Base-by-base conservation (phyloP, 805 yeast genomes). In the Metschnikowia sp. region DNA sequence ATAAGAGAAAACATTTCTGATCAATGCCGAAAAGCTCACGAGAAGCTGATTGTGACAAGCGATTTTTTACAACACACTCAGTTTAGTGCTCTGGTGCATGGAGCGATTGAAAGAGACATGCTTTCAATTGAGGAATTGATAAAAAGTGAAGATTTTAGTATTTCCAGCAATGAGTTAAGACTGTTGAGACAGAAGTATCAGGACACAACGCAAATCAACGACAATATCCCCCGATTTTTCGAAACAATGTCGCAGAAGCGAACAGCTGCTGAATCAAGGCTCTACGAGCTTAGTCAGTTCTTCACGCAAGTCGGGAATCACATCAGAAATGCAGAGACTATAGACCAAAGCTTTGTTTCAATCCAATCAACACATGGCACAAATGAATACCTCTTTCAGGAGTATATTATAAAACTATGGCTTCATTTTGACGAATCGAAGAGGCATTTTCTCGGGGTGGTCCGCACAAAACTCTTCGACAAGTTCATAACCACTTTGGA, bases 351-450 rank as follows among this genome's bases (percentile, higher is more conserved):
- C n/a, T 50, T 50, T 26, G 26, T 30, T 18, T 8, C 8, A 5
- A 33, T 47, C n/a, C 33, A 44, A 28, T 26, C 11, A 3, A 32
- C 31, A 15, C 44, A 39, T 33, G 44, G 26, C 3, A 26, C 18
- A 8, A 13, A 38, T 30, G 42, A 18, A 4, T 32, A 43, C 18
- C 44, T 50, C 15, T 32, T 50, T 43, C 39, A 40, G 28, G 39
- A 33, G 13, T 50, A 50, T 31, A 31, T 50, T 22, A 42, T 42
- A 47, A 39, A 39, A 13, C 36, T 50, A 2, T 39, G 49, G 42
- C 26, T 39, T 37, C 51, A 50, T 19, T 50, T 46, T 26, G 51
- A 50, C n/a, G 8, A 33, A 2, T 11, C 47, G 15, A 38, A 40
- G 26, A 31, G 29, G 47, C 40, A 8, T 29, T 37, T 19, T 30